Evolutionary conservation across 305 asterid genomes (phyloP).

Genomic region (Fraxinus paxiana): DNA sequence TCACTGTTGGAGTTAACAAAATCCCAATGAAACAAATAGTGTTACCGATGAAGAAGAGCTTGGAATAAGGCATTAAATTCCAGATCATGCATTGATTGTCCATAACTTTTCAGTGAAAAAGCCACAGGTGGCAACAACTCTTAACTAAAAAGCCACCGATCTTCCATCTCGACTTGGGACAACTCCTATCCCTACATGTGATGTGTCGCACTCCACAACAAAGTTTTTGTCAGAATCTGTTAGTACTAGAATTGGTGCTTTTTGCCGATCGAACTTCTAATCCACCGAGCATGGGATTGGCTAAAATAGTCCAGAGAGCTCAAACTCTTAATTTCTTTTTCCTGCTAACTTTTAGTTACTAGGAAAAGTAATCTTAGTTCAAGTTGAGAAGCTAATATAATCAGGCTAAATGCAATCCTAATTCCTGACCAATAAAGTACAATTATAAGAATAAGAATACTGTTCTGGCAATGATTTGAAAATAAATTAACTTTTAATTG

Average conservation of each 20-base stretch:
- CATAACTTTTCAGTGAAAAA: not conserved
- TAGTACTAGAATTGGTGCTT: not conserved
- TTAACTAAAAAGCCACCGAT: not conserved
- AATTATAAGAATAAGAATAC: not conserved
- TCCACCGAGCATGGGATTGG: not conserved
- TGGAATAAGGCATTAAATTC: not conserved
- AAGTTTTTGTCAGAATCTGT: not conserved
- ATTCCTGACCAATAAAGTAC: not conserved
- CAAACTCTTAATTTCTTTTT: not conserved
- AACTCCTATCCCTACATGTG: not conserved
- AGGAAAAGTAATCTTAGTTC: not conserved
- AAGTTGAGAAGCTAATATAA: not conserved
- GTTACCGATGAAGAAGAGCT: not conserved
- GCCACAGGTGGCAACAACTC: not conserved
- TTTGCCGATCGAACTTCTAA: not conserved
- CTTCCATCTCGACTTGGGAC: not conserved
- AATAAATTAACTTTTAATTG: not conserved
- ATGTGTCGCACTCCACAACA: not conserved
- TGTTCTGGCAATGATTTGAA: not conserved
- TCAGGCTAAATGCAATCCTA: not conserved
- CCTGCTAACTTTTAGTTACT: not conserved
- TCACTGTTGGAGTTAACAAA: not conserved
- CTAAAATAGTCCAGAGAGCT: not conserved
- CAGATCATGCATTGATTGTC: not conserved
- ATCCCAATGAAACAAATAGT: not conserved